Evolutionary conservation across 2,329 filamentous ascomycete genomes (phyloP).

Genomic region (Fusarium siculi): DNA sequence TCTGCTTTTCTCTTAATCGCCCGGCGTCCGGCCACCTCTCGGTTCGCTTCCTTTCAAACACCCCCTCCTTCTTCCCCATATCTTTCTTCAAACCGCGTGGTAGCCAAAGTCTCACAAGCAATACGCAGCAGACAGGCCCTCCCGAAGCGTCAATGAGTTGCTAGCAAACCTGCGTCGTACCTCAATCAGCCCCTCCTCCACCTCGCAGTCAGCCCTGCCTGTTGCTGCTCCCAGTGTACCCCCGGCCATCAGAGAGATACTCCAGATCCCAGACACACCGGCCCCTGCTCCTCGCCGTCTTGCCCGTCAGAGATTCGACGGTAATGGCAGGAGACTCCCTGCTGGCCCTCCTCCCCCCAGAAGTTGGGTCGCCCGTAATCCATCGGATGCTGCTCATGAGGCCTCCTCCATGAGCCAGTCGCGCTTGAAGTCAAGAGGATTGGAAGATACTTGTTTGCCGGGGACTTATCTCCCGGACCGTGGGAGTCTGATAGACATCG

Average conservation of each 20-base stretch:
- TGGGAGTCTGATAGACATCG: constrained; percentile 63
- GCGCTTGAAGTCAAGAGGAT: constrained; percentile 31
- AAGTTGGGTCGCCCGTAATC: constrained; percentile 60
- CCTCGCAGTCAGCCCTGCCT: constrained; percentile 42
- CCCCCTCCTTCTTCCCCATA: constrained; percentile 24
- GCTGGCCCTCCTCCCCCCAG: constrained; percentile 69
- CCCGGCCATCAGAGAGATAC: constrained; percentile 66
- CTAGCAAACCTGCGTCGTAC: constrained; percentile 66
- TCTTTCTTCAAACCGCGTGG: constrained; percentile 43
- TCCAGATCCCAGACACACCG: constrained; percentile 68
- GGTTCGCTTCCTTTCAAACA: constrained; percentile 40
- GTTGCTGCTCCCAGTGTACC: constrained; percentile 64
- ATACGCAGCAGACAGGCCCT: constrained; percentile 47
- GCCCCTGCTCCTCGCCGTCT: constrained; percentile 60
- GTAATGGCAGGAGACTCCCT: constrained; percentile 61
- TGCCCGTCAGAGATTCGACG: constrained; percentile 55
- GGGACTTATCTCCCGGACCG: constrained; percentile 56
- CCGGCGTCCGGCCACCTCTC: constrained; percentile 37
- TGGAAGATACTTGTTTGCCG: constrained; percentile 53
- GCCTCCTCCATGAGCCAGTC: constrained; percentile 32
- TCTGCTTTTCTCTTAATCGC: constrained; percentile 1
- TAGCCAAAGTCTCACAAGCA: constrained; percentile 44
- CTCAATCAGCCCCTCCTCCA: constrained; percentile 46
- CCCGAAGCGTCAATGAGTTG: constrained; percentile 67
- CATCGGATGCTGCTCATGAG: constrained; percentile 23